Base-by-base conservation (phyloP, 768 basidiomycete genomes). In the Leccinum disarticulatum region DNA sequence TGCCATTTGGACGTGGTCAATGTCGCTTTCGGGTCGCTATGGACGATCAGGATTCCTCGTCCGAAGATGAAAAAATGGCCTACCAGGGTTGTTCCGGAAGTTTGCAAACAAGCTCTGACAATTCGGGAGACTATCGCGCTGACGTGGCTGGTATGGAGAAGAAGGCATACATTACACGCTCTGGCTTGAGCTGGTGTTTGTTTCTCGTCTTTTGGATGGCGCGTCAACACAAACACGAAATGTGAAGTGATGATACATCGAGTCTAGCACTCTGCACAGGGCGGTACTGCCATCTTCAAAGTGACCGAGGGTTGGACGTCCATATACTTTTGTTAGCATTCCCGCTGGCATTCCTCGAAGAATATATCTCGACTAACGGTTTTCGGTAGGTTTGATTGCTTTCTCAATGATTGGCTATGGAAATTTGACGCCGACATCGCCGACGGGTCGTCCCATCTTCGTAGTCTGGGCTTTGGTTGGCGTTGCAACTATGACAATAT, bases 121-220 rank as follows among this genome's bases (percentile, higher is more conserved):
- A 59, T 19, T 9, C 43, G 17, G 54, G 56, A 13, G 64, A 72
- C 13, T 73, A 64, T 52, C 66, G 58, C n/a, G 36, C 51, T 1
- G 64, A 62, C 3, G 60, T 72, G 6, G 63, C 3, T 4, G 56
- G 62, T n/a, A 79, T 79, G 33, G 86, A 88, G 66, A 77, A 74
- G 56, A 80, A 77, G 60, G 86, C 87, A 36, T 83, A 87, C 62
- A 76, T 76, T 43, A 73, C 78, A 7, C 85, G 91, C 65, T 78
- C 88, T 49, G 56, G 66, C 2, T 72, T 90, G 19, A 85, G 87
- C 0, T 83, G 83, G 76, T 52, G 70, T 0, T 63, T 88, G 31
- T 93, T 93, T 73, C 67, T 91, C 22, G 63, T 81, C n/a, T 94
- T 94, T 76, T 94, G 92, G 92, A 76, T 84, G 66, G 87, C 89